Percentiles rank a stretch among this genome's conserved stretches.
Evolutionary conservation across 176 grass and related monocot species (phyloP).

Genomic region (Alloteropsis semialata): DNA sequence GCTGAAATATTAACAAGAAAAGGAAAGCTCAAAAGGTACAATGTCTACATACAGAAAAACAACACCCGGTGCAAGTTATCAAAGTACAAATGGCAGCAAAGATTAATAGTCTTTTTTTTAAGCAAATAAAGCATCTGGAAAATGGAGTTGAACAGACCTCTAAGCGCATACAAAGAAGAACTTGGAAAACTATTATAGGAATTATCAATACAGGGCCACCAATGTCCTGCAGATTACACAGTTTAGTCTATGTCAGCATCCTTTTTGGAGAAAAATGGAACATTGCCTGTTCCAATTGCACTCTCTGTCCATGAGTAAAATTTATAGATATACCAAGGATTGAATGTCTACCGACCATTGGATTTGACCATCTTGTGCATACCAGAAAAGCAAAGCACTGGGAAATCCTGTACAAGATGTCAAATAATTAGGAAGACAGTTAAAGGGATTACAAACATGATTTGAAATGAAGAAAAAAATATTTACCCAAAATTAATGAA

Average conservation of each 20-base stretch:
- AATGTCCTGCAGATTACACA: slow-evolving; percentile 57
- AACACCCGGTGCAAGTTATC: slow-evolving; percentile 12
- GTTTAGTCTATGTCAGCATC: slow-evolving; percentile 34
- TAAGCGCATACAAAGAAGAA: slow-evolving; percentile 76
- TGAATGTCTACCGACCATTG: slow-evolving; percentile 54
- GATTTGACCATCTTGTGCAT: slow-evolving; percentile 67
- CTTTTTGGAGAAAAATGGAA: slow-evolving; percentile 36
- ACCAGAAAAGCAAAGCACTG: slow-evolving; percentile 73
- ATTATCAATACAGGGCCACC: slow-evolving; percentile 65
- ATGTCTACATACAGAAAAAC: background rate
- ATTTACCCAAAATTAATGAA: slow-evolving; percentile 85
- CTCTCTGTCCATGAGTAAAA: slow-evolving; percentile 33
- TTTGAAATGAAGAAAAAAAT: slow-evolving; percentile 16
- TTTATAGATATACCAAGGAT: slow-evolving; percentile 24
- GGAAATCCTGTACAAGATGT: slow-evolving; percentile 52
- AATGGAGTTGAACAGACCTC: slow-evolving; percentile 52
- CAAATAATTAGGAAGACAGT: slow-evolving; percentile 19
- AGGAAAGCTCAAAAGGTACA: background rate
- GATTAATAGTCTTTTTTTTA: background rate
- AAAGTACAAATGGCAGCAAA: background rate
- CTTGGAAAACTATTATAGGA: slow-evolving; percentile 56
- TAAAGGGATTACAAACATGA: background rate
- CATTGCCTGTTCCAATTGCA: slow-evolving; percentile 20
- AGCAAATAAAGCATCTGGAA: slow-evolving; percentile 4
- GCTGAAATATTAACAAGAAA: slow-evolving; percentile 3